Percentiles rank a stretch among this genome's conserved stretches.
These are phyloP conservation scores for Ceratocystis albifundus DNA, from an alignment of 2,329 filamentous ascomycete species.

Conservation along the genomic window DNA sequence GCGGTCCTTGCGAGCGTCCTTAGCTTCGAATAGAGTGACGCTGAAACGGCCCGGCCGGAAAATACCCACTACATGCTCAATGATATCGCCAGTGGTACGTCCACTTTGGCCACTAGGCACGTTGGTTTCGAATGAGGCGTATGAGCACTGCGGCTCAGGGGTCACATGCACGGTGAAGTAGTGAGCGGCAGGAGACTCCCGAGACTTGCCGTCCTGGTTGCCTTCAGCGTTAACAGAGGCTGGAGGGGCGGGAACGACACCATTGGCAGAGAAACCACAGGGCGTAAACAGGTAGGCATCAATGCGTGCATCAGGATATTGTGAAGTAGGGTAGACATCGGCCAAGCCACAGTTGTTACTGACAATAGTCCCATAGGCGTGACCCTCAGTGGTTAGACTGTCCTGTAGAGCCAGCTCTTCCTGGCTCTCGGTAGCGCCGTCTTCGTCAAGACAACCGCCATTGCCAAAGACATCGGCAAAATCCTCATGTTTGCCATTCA, in stretches of 20 bases:
- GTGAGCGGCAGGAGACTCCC: slow-evolving; percentile 47
- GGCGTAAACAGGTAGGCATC: slow-evolving; percentile 95
- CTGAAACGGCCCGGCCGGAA: slow-evolving; percentile 98
- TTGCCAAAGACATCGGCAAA: slow-evolving; percentile 73
- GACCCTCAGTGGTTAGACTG: slow-evolving; percentile 72
- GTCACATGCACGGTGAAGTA: slow-evolving; percentile 99
- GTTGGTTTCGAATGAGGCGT: slow-evolving; percentile 96
- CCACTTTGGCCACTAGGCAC: slow-evolving; percentile 82
- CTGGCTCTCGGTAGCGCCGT: slow-evolving; percentile 32
- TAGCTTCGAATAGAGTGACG: slow-evolving; percentile 91
- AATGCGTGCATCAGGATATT: slow-evolving; percentile 85
- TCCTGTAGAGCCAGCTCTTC: slow-evolving; percentile 51
- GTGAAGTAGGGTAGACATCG: slow-evolving; percentile 72
- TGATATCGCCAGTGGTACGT: slow-evolving; percentile 76
- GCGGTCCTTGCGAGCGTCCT: slow-evolving; percentile 33
- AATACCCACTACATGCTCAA: slow-evolving; percentile 87
- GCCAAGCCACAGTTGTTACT: slow-evolving; percentile 82
- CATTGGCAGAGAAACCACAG: slow-evolving; percentile 95
- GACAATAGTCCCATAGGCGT: slow-evolving; percentile 83
- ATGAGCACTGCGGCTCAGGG: slow-evolving; percentile 91
- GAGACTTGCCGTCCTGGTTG: not conserved
- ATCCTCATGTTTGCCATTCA: slow-evolving; percentile 40
- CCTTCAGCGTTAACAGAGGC: slow-evolving; percentile 35
- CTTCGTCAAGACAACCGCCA: slow-evolving; percentile 43
- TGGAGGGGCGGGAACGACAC: slow-evolving; percentile 69